Evolutionary conservation across 208 protist genomes (phyloP).

Genomic region (Crithidia expoeki): DNA sequence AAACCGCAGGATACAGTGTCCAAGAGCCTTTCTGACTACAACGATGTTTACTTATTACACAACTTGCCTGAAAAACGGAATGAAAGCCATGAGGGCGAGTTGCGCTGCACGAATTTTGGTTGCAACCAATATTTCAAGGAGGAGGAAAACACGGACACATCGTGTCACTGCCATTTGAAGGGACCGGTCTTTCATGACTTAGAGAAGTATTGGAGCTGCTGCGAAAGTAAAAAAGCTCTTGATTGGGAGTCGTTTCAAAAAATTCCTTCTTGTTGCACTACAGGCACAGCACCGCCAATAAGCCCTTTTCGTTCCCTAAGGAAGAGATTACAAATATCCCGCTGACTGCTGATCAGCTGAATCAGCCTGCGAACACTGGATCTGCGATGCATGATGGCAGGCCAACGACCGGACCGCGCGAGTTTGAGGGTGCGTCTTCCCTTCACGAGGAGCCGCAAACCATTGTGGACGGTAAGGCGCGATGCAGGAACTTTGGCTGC

Average conservation of each 20-base stretch:
- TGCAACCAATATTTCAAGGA: conserved; percentile 74
- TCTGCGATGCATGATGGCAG: conserved; percentile 7
- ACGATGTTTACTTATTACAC: conserved; percentile 72
- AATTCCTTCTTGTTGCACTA: conserved; percentile 65
- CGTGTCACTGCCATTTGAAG: conserved; percentile 71
- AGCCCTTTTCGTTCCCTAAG: conserved; percentile 51
- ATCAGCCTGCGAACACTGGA: neutral
- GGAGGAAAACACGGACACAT: conserved; percentile 68
- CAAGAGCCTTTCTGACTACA: conserved; percentile 68
- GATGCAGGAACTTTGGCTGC: conserved; percentile 85
- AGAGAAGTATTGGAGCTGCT: conserved; percentile 88
- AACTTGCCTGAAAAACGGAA: conserved; percentile 25
- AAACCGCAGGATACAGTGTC: conserved; percentile 45
- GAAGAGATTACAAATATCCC: conserved; percentile 53
- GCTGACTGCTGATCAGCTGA: conserved; percentile 43
- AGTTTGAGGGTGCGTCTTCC: conserved; percentile 73
- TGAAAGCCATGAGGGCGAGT: conserved; percentile 36
- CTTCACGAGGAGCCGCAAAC: conserved; percentile 45
- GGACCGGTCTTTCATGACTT: conserved; percentile 86
- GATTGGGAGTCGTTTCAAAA: conserved; percentile 86
- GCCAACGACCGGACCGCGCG: conserved; percentile 62
- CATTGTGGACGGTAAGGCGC: conserved; percentile 79
- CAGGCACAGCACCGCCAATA: conserved; percentile 61
- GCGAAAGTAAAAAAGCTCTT: conserved; percentile 60
- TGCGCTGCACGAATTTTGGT: conserved; percentile 81